Base-by-base conservation (phyloP, 2,329 filamentous ascomycete species). In the Rutstroemia sp. region DNA sequence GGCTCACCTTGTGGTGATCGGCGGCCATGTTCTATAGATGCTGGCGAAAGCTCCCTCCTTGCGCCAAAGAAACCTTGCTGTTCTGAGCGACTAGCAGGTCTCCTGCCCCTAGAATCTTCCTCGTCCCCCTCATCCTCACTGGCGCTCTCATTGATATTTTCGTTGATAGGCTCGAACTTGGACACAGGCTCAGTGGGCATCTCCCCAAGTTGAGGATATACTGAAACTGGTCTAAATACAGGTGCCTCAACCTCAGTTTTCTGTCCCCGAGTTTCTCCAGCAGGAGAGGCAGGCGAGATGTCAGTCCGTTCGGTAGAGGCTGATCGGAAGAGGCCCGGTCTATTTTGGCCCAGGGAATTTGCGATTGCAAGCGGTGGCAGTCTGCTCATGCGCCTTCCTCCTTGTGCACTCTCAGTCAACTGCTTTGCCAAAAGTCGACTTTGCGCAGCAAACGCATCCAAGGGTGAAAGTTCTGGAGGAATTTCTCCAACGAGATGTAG, bases 391-490 rank as follows among this genome's bases (percentile, higher is more conserved):
- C 92, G 83, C 62, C 85, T 83, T 50, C 89, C 91, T 60, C 82
- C 81, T 67, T 82, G 84, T 58, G 83, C 81, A 61, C 82, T 86
- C 64, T 94, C 86, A 44, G 96, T 87, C 59, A 99, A 82, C 72
- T 95, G 88, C 73, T 84, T 88, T 40, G 91, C 91, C 51, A 99
- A 80, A 65, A 95, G 75, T 57, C 92, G 86, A 65, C 92, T 95
- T 69, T 97, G 92, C 60, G 92, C 80, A 21, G 92, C 92, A 69
- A 99, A 95, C 48, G 92, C 92, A 78, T 99, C 94, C 62, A 99
- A 81, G 10, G 94, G 94, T 7, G 94, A 97, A 56, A 97, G 79
- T 52, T 94, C 88, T 5, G 94, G 94, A 19, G 94, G 92, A 1
- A 88, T 81, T 65, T 92, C 88, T 60, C 89, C 89, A 57, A 87